Percentiles rank a stretch among this genome's conserved stretches.
Evolutionary conservation across 495 filamentous ascomycete species (phyloP).

Genomic region (Coniosporium apollinis): DNA sequence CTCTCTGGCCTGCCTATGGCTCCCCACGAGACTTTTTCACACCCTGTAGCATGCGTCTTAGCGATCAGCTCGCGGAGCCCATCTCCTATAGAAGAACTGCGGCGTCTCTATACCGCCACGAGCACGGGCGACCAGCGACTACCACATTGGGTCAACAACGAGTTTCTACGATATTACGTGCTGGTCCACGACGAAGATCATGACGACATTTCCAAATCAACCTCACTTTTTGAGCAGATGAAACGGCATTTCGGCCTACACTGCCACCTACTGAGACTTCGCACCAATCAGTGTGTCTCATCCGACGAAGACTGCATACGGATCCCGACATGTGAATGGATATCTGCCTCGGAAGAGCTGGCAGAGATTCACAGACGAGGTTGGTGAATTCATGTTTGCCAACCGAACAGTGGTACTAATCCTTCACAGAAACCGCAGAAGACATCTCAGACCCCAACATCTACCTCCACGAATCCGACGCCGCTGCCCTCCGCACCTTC

Average conservation of each 20-base stretch:
- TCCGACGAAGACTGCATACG: slow-evolving; percentile 84
- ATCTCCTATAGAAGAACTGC: slow-evolving; percentile 64
- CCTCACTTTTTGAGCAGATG: slow-evolving; percentile 87
- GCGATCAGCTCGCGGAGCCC: slow-evolving; percentile 78
- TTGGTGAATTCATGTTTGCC: slow-evolving; percentile 21
- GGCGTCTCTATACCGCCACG: slow-evolving; percentile 64
- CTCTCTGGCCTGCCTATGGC: slow-evolving; percentile 60
- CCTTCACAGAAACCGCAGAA: slow-evolving; percentile 21
- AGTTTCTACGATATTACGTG: slow-evolving; percentile 90
- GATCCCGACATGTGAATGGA: slow-evolving; percentile 70
- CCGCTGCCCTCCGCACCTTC: slow-evolving; percentile 68
- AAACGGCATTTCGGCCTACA: slow-evolving; percentile 91
- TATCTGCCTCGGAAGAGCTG: slow-evolving; percentile 73
- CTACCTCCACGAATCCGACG: slow-evolving; percentile 84
- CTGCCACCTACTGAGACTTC: slow-evolving; percentile 75
- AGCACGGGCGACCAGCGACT: slow-evolving; percentile 46
- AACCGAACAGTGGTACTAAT: no score
- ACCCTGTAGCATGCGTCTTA: slow-evolving; percentile 92
- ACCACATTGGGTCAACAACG: slow-evolving; percentile 69
- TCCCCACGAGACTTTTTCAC: slow-evolving; percentile 81
- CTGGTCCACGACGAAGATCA: slow-evolving; percentile 93
- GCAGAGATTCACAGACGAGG: slow-evolving; percentile 47
- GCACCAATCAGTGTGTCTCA: slow-evolving; percentile 68
- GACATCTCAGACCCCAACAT: slow-evolving; percentile 54
- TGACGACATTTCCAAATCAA: slow-evolving; percentile 80